Conservation (phyloP, 305 asterid species). For the Fraxinus sp. region DNA sequence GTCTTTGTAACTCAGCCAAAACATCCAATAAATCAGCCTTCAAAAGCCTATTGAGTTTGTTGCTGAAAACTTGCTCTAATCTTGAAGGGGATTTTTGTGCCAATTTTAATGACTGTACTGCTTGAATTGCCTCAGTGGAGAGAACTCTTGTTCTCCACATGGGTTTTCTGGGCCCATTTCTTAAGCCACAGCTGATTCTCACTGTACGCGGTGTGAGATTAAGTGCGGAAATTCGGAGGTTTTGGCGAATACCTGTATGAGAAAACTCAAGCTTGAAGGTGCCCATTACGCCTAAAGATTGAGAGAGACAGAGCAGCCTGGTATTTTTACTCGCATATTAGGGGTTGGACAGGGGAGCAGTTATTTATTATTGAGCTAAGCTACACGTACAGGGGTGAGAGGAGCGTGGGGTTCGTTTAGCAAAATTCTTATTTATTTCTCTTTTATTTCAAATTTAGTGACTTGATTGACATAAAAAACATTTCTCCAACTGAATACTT, state of each 20-base stretch:
- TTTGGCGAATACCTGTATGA: conserved; percentile 26
- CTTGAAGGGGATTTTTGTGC: conserved; percentile 47
- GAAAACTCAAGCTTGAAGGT: conserved; percentile 29
- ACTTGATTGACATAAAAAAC: no score
- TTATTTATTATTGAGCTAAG: no score
- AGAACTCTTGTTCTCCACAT: conserved; percentile 70
- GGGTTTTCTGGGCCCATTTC: conserved; percentile 66
- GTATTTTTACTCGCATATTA: no score
- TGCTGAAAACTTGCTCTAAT: conserved; percentile 44
- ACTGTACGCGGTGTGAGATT: not conserved
- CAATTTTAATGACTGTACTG: conserved; percentile 67
- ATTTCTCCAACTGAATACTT: no score
- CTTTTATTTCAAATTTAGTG: no score
- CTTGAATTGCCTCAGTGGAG: conserved; percentile 71
- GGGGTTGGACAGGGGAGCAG: no score
- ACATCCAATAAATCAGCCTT: conserved; percentile 66
- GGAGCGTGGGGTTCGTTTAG: no score
- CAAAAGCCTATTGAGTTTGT: conserved; percentile 57
- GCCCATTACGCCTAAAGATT: not conserved
- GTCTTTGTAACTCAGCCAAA: conserved; percentile 65
- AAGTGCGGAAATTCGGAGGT: conserved; percentile 15
- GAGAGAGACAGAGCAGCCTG: not conserved
- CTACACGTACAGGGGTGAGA: no score
- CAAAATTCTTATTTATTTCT: no score
- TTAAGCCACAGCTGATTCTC: conserved; percentile 49